A percentile compares a stretch with the other conserved stretches of the same genome.
Evolutionary conservation across 163 green algal species (phyloP).

Genomic region (Scenedesmus sp.): DNA sequence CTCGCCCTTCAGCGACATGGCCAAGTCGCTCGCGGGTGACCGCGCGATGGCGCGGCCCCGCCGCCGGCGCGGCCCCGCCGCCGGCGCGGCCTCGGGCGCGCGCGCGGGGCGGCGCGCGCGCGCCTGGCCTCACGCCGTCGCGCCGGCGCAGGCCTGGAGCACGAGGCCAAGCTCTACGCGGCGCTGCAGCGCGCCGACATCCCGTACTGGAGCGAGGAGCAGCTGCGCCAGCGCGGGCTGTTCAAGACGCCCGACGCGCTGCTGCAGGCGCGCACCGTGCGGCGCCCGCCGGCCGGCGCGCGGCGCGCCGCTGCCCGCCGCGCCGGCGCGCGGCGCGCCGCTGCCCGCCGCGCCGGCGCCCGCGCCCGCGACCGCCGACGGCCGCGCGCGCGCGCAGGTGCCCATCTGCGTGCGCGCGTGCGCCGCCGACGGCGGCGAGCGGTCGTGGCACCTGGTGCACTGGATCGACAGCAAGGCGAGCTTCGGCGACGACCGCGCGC

Average conservation of each 20-base stretch:
- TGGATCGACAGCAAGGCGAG: constrained; percentile 97
- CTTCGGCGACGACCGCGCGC: constrained; percentile 83
- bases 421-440: not conserved
- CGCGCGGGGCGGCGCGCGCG: not conserved
- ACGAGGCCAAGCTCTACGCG: constrained; percentile 77
- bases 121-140: too few species aligned
- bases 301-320: not conserved
- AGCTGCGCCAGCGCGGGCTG: constrained; percentile 76
- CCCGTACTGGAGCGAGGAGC: constrained; percentile 80
- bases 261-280: constrained; percentile 62
- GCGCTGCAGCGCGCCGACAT: constrained; percentile 62
- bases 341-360: not conserved
- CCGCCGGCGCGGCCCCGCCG: not conserved
- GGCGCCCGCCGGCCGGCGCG: not conserved
- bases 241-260: constrained; percentile 82
- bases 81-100: not conserved
- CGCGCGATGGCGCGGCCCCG: not conserved
- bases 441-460: constrained; percentile 70
- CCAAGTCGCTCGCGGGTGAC: constrained; percentile 54
- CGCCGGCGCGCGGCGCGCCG: not conserved
- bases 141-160: constrained; percentile 77
- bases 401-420: constrained; percentile 40
- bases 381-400: not conserved
- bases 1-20: constrained; percentile 67
- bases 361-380: not conserved